Evolutionary conservation across 495 filamentous ascomycete species (phyloP).

Genomic region (Chaetomidium leptoderma): DNA sequence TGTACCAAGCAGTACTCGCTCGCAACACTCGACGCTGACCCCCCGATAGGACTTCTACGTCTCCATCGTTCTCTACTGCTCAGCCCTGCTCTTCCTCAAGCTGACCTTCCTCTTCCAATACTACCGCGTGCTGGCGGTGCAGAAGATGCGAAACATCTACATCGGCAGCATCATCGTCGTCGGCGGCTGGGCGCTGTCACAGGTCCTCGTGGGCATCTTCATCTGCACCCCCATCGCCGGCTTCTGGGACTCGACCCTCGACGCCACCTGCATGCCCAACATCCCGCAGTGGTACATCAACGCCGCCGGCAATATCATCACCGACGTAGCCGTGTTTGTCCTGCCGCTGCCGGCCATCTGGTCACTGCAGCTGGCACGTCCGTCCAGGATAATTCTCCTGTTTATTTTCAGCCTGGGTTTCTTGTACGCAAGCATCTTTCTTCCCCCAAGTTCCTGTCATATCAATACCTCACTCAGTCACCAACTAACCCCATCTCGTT

Average conservation of each 20-base stretch:
- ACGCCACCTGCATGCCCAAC: constrained; percentile 27
- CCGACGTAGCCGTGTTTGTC: constrained; percentile 36
- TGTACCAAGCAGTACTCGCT: too few species aligned
- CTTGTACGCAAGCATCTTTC: constrained; percentile 31
- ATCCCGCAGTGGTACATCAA: constrained; percentile 34
- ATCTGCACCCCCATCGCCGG: constrained; percentile 29
- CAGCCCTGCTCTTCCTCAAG: constrained; percentile 28
- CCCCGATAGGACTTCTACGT: constrained; percentile 28
- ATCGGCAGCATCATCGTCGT: constrained; percentile 29
- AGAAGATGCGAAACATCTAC: constrained; percentile 25
- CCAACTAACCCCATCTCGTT: background rate
- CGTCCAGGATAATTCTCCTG: constrained; percentile 33
- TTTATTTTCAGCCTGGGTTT: constrained; percentile 40
- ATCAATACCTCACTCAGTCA: background rate
- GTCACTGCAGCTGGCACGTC: constrained; percentile 38
- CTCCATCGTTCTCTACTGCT: constrained; percentile 36
- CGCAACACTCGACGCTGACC: too few species aligned
- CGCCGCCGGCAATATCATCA: constrained; percentile 37
- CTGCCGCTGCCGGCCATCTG: constrained; percentile 33
- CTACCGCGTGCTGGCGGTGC: constrained; percentile 34
- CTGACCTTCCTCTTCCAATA: constrained; percentile 35
- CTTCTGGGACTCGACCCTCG: constrained; percentile 27
- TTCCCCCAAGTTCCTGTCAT: constrained; percentile 2
- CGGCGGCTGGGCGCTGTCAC: constrained; percentile 29
- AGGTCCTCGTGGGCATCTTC: constrained; percentile 30